Evolutionary conservation across 306 rosid genomes (phyloP), one percentile per base, ranked within the genome.

Genomic region (Astragalus glycyphyllos): DNA sequence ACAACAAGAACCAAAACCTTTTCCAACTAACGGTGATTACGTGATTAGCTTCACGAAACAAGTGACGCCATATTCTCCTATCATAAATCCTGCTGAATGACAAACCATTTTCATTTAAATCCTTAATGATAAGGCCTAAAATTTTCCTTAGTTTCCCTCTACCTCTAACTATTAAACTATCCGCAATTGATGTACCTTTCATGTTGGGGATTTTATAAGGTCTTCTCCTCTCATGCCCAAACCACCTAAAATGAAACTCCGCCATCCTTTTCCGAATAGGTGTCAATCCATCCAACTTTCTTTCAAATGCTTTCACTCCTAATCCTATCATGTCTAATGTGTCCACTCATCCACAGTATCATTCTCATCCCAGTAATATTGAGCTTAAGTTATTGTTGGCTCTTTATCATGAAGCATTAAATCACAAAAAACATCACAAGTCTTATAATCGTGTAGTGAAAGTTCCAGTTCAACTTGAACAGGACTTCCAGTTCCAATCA

Each of bases 301-400:
- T 58, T 35, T 58, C 64, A 35, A 14, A 59, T 59, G 66, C 66
- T 37, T 35, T 40, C 66, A 37, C 38, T 37, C 47, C 66, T 59
- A 59, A 59, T 59, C 66, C 31, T 37, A 37, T 44, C 46, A 37
- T 59, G 20, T 59, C 46, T 16, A 35, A 35, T 59, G 66, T 45
- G 50, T 11, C 50, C 15, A 2, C 49, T 11, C 14, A 42, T 9
- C 12, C 47, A 8, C 4, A 1, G 14, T 45, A 45, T 1, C 49
- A 45, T 45, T 45, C 14, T 45, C 49, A 45, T 45, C n/a, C 6
- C 38, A 34, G 38, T 34, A 20, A 34, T 34, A 2, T 34, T 34
- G 38, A 34, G 38, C 38, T 34, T 34, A 34, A 34, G 38, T 45
- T 45, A 4, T 45, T 45, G 49, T 10, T 45, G 49, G 49, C 14